phyloP scores from a whole-genome alignment of 2,329 filamentous ascomycete species.

The Orbilia ellipsospora region DNA sequence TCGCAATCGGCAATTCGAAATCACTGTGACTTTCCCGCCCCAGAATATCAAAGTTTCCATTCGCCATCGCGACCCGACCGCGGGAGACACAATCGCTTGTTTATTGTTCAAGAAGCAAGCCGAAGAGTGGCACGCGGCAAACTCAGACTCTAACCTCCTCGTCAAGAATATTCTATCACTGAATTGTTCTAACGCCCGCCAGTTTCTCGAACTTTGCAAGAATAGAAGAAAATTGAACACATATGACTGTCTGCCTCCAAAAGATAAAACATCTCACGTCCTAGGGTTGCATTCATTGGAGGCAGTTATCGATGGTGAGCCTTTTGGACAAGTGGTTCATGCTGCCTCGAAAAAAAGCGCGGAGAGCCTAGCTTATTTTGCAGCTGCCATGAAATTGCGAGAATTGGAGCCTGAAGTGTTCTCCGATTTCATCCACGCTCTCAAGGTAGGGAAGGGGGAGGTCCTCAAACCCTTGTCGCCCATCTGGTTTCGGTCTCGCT shows the following conservation, averaged over 20 bases:
- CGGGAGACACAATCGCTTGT: conserved; percentile 62
- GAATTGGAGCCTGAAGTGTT: conserved; percentile 61
- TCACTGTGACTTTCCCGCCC: conserved; percentile 61
- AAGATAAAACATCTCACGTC: background rate
- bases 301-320: conserved; percentile 10
- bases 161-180: conserved; percentile 60
- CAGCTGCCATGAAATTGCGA: conserved; percentile 61
- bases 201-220: conserved; percentile 62
- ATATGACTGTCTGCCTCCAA: conserved; percentile 55
- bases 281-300: conserved; percentile 25
- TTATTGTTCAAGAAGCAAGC: conserved; percentile 63
- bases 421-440: conserved; percentile 60
- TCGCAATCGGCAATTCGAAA: conserved; percentile 54
- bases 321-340: conserved; percentile 35
- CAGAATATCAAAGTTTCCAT: conserved; percentile 61
- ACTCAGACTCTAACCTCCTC: conserved; percentile 59
- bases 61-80: conserved; percentile 57
- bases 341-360: conserved; percentile 61
- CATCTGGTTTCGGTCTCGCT: conserved; percentile 59
- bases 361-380: conserved; percentile 61
- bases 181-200: conserved; percentile 61
- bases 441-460: conserved; percentile 60
- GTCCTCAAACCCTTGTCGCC: conserved; percentile 60
- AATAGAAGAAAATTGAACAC: conserved; percentile 42
- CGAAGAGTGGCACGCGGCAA: conserved; percentile 60